Percentiles rank a stretch among this genome's conserved stretches.
phyloP scores from a whole-genome alignment of 1,284 basidiomycete species.

The Moesziomyces antarcticus region DNA sequence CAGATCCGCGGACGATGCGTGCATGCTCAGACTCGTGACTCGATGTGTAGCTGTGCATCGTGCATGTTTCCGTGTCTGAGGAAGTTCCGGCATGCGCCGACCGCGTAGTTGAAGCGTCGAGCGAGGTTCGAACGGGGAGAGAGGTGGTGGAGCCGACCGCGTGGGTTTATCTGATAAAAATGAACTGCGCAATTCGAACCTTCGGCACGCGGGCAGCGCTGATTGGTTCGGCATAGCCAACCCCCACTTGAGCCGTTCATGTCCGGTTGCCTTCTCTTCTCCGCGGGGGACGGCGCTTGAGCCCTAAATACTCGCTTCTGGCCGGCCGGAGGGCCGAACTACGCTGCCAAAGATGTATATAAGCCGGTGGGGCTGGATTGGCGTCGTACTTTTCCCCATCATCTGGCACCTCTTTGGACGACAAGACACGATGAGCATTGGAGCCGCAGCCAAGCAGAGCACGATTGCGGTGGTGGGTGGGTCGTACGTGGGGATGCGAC shows the following conservation, averaged over 20 bases:
- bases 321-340: neutral
- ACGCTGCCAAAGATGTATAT: conserved; percentile 1
- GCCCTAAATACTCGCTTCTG: neutral
- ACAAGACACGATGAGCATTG: conserved; percentile 6
- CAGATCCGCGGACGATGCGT: conserved; percentile 5
- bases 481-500: conserved; percentile 41
- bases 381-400: neutral
- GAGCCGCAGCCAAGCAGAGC: conserved; percentile 5
- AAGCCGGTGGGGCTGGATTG: neutral
- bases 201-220: neutral
- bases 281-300: no score
- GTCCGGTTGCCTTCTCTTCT: neutral
- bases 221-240: neutral
- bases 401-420: neutral
- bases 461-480: conserved; percentile 45
- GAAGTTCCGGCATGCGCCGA: neutral
- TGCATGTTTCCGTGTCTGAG: neutral
- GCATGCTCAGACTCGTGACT: neutral
- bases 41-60: neutral
- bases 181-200: neutral
- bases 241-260: neutral
- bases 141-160: neutral
- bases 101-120: neutral
- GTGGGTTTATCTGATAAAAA: neutral
- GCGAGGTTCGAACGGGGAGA: no score